A percentile compares a stretch with the other conserved stretches of the same genome.
phyloP scores from a whole-genome alignment of 805 yeast genomes.

The Limtongia smithiae region DNA sequence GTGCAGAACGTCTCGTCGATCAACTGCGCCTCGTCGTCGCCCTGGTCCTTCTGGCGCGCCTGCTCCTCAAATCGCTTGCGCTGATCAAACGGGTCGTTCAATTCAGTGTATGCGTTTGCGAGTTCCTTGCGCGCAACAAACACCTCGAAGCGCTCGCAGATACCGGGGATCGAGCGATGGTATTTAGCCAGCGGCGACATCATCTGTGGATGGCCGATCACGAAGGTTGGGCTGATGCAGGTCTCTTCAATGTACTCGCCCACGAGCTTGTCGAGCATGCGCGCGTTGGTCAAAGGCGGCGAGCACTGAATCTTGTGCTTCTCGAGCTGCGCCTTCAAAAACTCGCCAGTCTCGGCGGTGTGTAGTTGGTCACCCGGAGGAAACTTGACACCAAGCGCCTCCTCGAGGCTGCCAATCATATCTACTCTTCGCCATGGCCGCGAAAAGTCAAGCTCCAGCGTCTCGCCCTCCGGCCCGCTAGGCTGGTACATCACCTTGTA shows the following conservation, averaged over 20 bases:
- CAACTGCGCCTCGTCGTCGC: slow-evolving; percentile 98
- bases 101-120: slow-evolving; percentile 96
- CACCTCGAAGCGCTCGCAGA: slow-evolving; percentile 97
- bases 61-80: slow-evolving; percentile 97
- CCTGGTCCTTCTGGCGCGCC: slow-evolving; percentile 97
- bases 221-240: slow-evolving; percentile 94
- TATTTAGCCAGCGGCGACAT: slow-evolving; percentile 99
- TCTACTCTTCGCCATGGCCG: slow-evolving; percentile 99
- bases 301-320: slow-evolving; percentile 83
- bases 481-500: slow-evolving; percentile 88
- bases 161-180: slow-evolving; percentile 86
- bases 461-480: slow-evolving; percentile 77
- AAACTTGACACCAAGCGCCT: slow-evolving; percentile 78
- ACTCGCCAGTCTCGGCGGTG: slow-evolving; percentile 87
- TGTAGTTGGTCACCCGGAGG: slow-evolving; percentile 95
- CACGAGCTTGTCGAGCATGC: slow-evolving; percentile 97
- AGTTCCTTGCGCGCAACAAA: slow-evolving; percentile 98
- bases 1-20: slow-evolving; percentile 96
- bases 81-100: slow-evolving; percentile 98
- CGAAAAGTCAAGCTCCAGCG: slow-evolving; percentile 77
- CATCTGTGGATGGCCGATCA: slow-evolving; percentile 99
- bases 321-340: slow-evolving; percentile 73
- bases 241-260: slow-evolving; percentile 89
- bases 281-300: slow-evolving; percentile 91
- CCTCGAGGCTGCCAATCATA: slow-evolving; percentile 95